phyloP scores from a whole-genome alignment of 306 rosid genomes.

The Prunus mongolica region DNA sequence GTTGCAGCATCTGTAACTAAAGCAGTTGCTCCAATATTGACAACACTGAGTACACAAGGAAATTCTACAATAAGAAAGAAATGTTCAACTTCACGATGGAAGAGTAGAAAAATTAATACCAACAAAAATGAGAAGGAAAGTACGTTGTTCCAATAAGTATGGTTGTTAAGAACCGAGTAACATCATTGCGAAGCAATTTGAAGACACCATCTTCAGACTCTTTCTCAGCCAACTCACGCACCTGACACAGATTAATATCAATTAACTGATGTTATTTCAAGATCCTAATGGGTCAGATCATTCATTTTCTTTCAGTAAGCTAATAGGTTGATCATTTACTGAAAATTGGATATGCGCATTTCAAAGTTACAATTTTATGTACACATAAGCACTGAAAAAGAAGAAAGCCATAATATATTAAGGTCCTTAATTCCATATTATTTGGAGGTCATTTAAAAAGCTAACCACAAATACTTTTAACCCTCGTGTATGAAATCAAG shows the following conservation, averaged over 20 bases:
- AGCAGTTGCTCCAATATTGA: slow-evolving; percentile 97
- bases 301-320: neutral
- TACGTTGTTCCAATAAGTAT: slow-evolving; percentile 99
- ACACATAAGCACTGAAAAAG: neutral
- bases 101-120: slow-evolving; percentile 4
- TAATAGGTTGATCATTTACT: neutral
- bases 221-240: slow-evolving; percentile 87
- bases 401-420: neutral
- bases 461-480: neutral
- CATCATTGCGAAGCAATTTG: slow-evolving; percentile 84
- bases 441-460: neutral
- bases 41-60: slow-evolving; percentile 65
- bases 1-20: slow-evolving; percentile 94
- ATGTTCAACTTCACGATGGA: slow-evolving; percentile 16
- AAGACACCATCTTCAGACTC: slow-evolving; percentile 89
- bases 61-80: slow-evolving; percentile 44
- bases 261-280: slow-evolving; percentile 15
- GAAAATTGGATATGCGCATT: neutral
- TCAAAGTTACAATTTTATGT: neutral
- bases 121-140: slow-evolving; percentile 29
- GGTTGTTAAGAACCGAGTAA: slow-evolving; percentile 92
- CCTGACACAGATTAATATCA: slow-evolving; percentile 38
- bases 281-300: slow-evolving; percentile 7
- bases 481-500: neutral
- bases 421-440: neutral